Percentiles rank a stretch among this genome's conserved stretches.
phyloP scores from a whole-genome alignment of 495 filamentous ascomycete species.

The Arthonia radiata region DNA sequence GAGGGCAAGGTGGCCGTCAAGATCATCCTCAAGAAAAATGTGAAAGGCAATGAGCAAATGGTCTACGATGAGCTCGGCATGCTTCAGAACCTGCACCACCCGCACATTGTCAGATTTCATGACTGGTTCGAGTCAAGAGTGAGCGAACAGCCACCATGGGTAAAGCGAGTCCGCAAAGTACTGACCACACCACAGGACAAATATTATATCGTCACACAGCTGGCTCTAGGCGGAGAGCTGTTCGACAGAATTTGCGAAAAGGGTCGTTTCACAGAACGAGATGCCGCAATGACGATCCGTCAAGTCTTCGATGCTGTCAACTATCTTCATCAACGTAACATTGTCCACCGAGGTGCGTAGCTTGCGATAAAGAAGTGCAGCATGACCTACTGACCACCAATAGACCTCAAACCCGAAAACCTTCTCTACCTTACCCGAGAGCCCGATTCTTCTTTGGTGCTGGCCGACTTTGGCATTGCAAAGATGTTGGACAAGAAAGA shows the following conservation, averaged over 20 bases:
- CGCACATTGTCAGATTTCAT: constrained; percentile 90
- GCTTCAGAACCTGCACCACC: constrained; percentile 71
- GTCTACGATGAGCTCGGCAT: constrained; percentile 92
- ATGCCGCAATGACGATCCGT: constrained; percentile 86
- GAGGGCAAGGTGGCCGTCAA: constrained; percentile 85
- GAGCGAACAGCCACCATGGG: constrained; percentile 9
- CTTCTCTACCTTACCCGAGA: constrained; percentile 72
- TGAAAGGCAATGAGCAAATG: constrained; percentile 94
- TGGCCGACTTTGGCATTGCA: constrained; percentile 96
- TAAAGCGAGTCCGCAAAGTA: not conserved
- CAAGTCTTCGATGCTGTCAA: constrained; percentile 87
- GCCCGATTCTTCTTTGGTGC: constrained; percentile 56
- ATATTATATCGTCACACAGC: constrained; percentile 97
- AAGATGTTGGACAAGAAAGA: constrained; percentile 87
- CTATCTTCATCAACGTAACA: constrained; percentile 83
- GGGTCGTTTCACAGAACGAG: constrained; percentile 96
- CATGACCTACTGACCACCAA: constrained; percentile 2
- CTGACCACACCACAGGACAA: constrained; percentile 43
- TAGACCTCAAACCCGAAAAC: constrained; percentile 97
- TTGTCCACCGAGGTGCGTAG: constrained; percentile 72
- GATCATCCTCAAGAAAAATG: constrained; percentile 99
- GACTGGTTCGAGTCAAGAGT: constrained; percentile 98
- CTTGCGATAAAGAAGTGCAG: constrained; percentile 1
- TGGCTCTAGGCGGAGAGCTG: constrained; percentile 87
- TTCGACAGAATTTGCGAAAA: constrained; percentile 98